Base-by-base conservation (phyloP, 2,329 filamentous ascomycete genomes). In the Ophiobolus disseminans region DNA sequence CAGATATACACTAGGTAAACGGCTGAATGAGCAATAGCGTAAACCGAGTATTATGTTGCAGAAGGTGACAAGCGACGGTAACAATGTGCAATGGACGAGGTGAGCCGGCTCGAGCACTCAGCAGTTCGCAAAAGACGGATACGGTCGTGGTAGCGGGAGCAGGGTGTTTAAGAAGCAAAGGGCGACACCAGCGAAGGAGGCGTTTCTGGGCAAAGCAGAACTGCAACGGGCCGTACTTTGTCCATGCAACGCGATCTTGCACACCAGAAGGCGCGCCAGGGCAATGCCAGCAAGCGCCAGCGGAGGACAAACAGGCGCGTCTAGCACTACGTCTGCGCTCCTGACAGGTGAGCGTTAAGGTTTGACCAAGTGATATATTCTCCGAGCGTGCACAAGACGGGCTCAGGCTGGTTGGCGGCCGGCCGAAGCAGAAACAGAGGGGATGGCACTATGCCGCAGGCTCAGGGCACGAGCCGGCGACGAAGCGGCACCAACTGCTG, bases 151-250 rank as follows among this genome's bases (percentile, higher is more conserved):
- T 57, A 60, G 62, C 48, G 60, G 58, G 60, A 51, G 61, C 53
- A 45, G 51, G 62, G 60, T 57, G 57, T 62, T 65, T 69, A 66
- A 64, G 62, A 64, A 53, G 40, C 28, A 51, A 50, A 47, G 36
- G 53, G 57, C 50, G 63, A 60, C 32, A 53, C 48, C 50, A 47
- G 53, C 54, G 40, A 60, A 54, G 62, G 60, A 65, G 63, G 66
- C 66, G 66, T 65, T 68, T 55, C 60, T 63, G 54, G 68, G 60
- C 65, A 62, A 60, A 60, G 62, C 57, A 68, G 59, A 58, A 66
- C 68, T 73, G 69, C 70, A 73, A 72, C 70, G 70, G 70, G 68
- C 70, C 69, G 70, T 72, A 59, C 62, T 62, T 66, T 50, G 62
- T 59, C 53, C 65, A 66, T 65, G 62, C 62, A 60, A 56, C 62